Base-by-base conservation (phyloP, 2,329 filamentous ascomycete species). In the Calonectria fujianensis region DNA sequence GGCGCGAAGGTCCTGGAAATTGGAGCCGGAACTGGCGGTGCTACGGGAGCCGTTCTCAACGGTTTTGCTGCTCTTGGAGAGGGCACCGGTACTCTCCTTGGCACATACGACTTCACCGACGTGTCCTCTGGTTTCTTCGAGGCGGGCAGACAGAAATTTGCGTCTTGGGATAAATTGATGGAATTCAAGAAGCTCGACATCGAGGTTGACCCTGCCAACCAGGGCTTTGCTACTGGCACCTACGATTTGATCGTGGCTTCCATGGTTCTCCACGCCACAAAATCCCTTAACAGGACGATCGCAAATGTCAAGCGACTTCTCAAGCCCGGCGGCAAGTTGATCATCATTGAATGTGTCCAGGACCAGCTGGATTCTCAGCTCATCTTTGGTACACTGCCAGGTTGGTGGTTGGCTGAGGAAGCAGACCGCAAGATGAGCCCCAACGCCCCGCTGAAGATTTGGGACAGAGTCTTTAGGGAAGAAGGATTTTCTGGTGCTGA, bases 231-330 rank as follows among this genome's bases (percentile, higher is more conserved):
- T 5, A 31, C 35, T 3, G 57, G 57, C 1, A 63, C 37, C 9
- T 63, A 63, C 35, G 57, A 63, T 29, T 63, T 63, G 35, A 63
- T 63, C 16, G 57, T 63, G 35, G 57, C 57, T 39, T 63, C 57
- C 10, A 39, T 39, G 37, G 57, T 63, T 24, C 37, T 63, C 9
- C 57, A 63, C n/a, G 57, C 57, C 7, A 63, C 57, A 18, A 63
- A 63, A 8, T 63, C 57, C 8, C 11, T 63, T 7, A 63, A 63
- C 16, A 63, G 57, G 24, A 63, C 57, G 16, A 63, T 63, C 10
- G 37, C 57, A 41, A 63, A 63, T 11, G 57, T 27, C 37, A 39
- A 24, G 41, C 41, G 20, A 13, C 57, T 63, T 13, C 57, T 63
- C 2, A 63, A 63, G 24, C 57, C 57, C 18, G 57, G 57, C 4